A percentile compares a stretch with the other conserved stretches of the same genome.
Conservation (phyloP, 2,329 filamentous ascomycete genomes). For the Colletotrichum incanum region DNA sequence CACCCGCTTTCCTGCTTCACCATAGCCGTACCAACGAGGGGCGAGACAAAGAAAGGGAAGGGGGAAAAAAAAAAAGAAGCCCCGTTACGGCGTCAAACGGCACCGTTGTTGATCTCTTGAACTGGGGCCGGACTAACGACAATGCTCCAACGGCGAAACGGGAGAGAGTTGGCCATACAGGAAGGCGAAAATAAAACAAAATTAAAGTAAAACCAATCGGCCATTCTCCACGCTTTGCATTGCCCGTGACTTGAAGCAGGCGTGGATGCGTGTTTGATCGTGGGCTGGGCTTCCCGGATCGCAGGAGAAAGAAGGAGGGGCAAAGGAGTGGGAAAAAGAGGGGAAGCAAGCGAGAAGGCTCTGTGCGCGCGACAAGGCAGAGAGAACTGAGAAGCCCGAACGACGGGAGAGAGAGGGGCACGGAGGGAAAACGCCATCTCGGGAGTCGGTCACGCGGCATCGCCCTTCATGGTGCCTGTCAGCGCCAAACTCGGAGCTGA, state of each 20-base stretch:
- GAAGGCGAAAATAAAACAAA: background rate
- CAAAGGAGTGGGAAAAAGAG: background rate
- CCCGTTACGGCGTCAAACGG: conserved; percentile 29
- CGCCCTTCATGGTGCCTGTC: conserved; percentile 8
- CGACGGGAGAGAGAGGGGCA: conserved; percentile 24
- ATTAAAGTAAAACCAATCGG: background rate
- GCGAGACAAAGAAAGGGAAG: conserved; percentile 15
- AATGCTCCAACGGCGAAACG: conserved; percentile 20
- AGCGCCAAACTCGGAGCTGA: conserved; percentile 29
- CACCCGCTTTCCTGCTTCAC: conserved; percentile 28
- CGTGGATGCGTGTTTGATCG: conserved; percentile 21
- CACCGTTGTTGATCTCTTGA: conserved; percentile 21
- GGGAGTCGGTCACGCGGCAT: conserved; percentile 33
- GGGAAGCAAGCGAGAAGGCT: conserved; percentile 6
- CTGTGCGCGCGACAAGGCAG: conserved; percentile 10
- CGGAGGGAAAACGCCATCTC: conserved; percentile 36
- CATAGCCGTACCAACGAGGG: conserved; percentile 20
- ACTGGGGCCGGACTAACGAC: background rate
- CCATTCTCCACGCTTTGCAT: background rate
- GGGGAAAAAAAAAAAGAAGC: background rate
- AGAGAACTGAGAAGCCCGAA: background rate
- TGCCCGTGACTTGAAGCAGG: background rate
- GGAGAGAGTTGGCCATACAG: background rate
- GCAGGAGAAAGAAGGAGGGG: background rate
- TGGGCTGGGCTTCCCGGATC: background rate